Evolutionary conservation across 169 alveolate species (phyloP).

Genomic region (Cryptosporidium bovis): DNA sequence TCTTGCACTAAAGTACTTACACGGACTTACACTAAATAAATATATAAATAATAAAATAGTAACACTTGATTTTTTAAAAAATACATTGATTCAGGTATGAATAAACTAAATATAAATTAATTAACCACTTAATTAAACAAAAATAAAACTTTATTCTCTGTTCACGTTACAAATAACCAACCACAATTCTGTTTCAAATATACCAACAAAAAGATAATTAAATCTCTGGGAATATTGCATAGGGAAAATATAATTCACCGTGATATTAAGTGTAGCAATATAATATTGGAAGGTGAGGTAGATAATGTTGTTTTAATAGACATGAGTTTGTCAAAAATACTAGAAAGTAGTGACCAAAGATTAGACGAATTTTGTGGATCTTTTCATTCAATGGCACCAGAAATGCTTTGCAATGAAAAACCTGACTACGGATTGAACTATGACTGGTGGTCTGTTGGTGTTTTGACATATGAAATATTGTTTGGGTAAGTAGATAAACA

Average conservation of each 20-base stretch:
- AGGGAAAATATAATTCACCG: constrained; percentile 51
- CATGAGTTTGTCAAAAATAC: constrained; percentile 41
- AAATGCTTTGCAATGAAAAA: constrained; percentile 32
- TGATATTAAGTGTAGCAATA: constrained; percentile 55
- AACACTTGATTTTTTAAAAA: neutral
- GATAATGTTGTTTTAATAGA: constrained; percentile 23
- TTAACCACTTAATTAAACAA: too few relatives aligned
- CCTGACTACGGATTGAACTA: constrained; percentile 36
- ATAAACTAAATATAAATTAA: neutral
- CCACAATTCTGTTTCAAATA: too few relatives aligned
- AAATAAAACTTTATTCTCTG: too few relatives aligned
- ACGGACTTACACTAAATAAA: constrained; percentile 26
- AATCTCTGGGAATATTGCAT: constrained; percentile 26
- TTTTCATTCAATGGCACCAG: constrained; percentile 70
- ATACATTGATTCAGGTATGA: constrained; percentile 35
- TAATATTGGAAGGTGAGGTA: constrained; percentile 17
- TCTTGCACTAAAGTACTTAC: constrained; percentile 30
- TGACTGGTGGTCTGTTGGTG: constrained; percentile 73
- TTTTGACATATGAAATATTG: constrained; percentile 39
- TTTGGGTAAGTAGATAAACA: constrained; percentile 31
- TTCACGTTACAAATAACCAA: too few relatives aligned
- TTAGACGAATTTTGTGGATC: constrained; percentile 66
- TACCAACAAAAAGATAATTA: constrained; percentile 4
- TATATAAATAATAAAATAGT: neutral
- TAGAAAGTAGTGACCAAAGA: constrained; percentile 2